These are phyloP conservation scores for Lolium multiflorum DNA, from an alignment of 176 grass and related monocot genomes.

Conservation along the genomic window DNA sequence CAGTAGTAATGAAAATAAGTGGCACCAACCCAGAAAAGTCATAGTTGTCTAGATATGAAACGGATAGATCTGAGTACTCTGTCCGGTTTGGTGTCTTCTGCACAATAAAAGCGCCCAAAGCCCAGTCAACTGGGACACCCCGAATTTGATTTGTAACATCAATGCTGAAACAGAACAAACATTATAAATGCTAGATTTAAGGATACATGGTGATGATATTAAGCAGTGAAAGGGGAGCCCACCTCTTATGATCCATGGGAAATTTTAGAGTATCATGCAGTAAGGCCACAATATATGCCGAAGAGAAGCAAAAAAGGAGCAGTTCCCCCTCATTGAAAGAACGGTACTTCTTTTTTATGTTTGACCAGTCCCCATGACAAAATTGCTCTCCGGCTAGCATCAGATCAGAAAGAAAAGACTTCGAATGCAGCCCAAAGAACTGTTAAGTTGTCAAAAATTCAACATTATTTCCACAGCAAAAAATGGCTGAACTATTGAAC, in stretches of 20 bases:
- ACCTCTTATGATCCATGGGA: slow-evolving; percentile 73
- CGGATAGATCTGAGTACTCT: slow-evolving; percentile 52
- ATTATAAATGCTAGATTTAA: slow-evolving; percentile 9
- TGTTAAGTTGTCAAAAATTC: slow-evolving; percentile 44
- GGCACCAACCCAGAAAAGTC: slow-evolving; percentile 50
- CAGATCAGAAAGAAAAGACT: slow-evolving; percentile 74
- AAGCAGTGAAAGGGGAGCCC: not conserved
- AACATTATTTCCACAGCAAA: slow-evolving; percentile 2
- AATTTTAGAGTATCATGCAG: slow-evolving; percentile 90
- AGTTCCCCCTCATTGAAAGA: slow-evolving; percentile 78
- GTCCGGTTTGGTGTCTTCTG: slow-evolving; percentile 50
- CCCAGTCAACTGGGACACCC: slow-evolving; percentile 77
- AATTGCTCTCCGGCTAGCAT: slow-evolving; percentile 79
- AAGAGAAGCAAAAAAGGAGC: slow-evolving; percentile 93
- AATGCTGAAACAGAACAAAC: slow-evolving; percentile 64
- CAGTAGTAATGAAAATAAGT: slow-evolving; percentile 47
- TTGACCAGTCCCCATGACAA: slow-evolving; percentile 85
- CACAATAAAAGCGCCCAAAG: slow-evolving; percentile 84
- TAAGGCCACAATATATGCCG: slow-evolving; percentile 87
- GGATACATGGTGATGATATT: slow-evolving; percentile 3
- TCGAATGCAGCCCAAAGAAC: slow-evolving; percentile 79
- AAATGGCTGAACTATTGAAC: not conserved
- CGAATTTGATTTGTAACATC: slow-evolving; percentile 73
- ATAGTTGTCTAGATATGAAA: slow-evolving; percentile 58
- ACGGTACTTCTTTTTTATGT: slow-evolving; percentile 70